Evolutionary conservation across 805 yeast species (phyloP), one percentile per base, ranked within the genome.

Genomic region (Kregervanrija fluxuum): DNA sequence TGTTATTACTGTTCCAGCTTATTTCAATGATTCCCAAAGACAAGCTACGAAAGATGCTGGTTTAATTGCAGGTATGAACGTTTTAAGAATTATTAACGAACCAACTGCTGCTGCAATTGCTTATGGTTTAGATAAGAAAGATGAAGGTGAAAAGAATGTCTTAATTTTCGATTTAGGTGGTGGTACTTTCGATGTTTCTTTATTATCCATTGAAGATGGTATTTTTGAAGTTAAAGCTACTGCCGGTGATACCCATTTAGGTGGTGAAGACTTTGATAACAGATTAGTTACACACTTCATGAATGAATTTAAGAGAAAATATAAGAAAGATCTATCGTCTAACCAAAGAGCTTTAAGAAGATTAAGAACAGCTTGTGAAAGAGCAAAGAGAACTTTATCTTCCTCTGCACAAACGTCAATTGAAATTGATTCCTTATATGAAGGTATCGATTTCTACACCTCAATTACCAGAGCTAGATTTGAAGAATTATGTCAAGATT

Each of bases 301-400:
- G 56, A 82, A 79, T 66, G 97, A 91, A 75, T 91, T 90, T 84
- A 90, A 91, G 88, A 82, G 96, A 77, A 90, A 91, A 82, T 79
- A 86, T 82, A 88, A 88, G 84, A 87, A 88, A 79, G 98, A 91
- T 69, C 73, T 91, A 55, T 79, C 95, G 44, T 56, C 79, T 60
- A 89, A 90, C 82, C 96, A 89, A 77, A 87, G 98, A 79, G 95
- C 98, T 53, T 77, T 91, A 68, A 87, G 98, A 80, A 88, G 97
- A 82, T 80, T 90, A 70, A 85, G 97, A 81, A 90, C 97, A 57
- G 96, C 97, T 60, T 89, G 96, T 76, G 98, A 90, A 79, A 85
- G 98, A 74, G 98, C 98, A 54, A 90, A 90, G 95, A 88, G 98
- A 80, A 88, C 97, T 52, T 79, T 90, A 63, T 91, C 97, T 37